phyloP scores from a whole-genome alignment of 164 flowering plant species.

The Umbilicus rupestris region DNA sequence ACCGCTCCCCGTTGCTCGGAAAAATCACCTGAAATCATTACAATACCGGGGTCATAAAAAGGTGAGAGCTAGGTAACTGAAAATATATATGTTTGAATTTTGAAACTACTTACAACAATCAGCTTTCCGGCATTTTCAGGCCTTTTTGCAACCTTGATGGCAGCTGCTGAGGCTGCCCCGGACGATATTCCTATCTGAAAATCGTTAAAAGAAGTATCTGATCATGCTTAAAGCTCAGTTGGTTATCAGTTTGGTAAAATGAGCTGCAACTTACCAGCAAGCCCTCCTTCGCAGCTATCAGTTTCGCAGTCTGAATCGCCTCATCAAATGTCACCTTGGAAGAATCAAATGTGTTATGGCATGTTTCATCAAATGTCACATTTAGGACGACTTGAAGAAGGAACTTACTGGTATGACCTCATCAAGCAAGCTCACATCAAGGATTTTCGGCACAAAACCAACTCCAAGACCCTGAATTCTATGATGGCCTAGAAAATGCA shows the following conservation, averaged over 20 bases:
- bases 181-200: constrained; percentile 16
- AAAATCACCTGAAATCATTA: not conserved
- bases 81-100: not conserved
- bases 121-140: constrained; percentile 84
- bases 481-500: not conserved
- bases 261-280: constrained; percentile 26
- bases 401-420: constrained; percentile 2
- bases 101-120: constrained; percentile 68
- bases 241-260: not conserved
- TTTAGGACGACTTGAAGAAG: too few species aligned
- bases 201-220: not conserved
- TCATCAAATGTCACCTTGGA: constrained; percentile 20
- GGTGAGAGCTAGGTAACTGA: too few species aligned
- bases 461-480: constrained; percentile 10
- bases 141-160: constrained; percentile 47
- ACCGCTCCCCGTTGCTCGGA: constrained; percentile 1
- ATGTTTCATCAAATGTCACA: too few species aligned
- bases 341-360: not conserved
- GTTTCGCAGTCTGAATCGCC: constrained; percentile 40
- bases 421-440: constrained; percentile 6
- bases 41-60: not conserved
- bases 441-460: constrained; percentile 2
- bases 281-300: constrained; percentile 37
- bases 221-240: not conserved
- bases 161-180: constrained; percentile 69